phyloP scores from a whole-genome alignment of 129 eudicot species.

The Flaveria ramosissima region DNA sequence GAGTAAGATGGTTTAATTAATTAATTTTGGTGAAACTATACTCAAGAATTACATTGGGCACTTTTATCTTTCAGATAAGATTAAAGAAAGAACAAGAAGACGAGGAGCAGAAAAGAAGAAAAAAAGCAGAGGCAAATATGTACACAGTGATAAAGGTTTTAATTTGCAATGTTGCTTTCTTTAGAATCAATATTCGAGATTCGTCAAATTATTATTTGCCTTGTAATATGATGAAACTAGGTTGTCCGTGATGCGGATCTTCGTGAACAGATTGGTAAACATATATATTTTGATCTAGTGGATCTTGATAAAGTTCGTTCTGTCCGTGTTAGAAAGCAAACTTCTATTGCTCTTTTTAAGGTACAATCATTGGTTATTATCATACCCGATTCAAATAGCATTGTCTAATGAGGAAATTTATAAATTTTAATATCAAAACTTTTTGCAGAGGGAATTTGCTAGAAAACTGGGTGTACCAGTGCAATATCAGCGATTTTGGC shows the following conservation, averaged over 20 bases:
- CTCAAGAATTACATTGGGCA: neutral
- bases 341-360: constrained; percentile 61
- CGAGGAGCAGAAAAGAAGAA: constrained; percentile 58
- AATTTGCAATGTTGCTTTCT: neutral
- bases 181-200: neutral
- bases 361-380: constrained; percentile 28
- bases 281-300: constrained; percentile 82
- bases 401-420: too few relatives aligned
- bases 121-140: constrained; percentile 52
- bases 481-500: constrained; percentile 78
- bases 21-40: neutral
- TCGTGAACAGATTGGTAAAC: constrained; percentile 69
- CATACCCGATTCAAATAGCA: neutral
- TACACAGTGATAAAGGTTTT: constrained; percentile 60
- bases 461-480: constrained; percentile 78
- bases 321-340: constrained; percentile 71
- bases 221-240: constrained; percentile 1
- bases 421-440: neutral
- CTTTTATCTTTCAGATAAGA: constrained; percentile 43
- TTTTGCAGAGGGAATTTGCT: constrained; percentile 68
- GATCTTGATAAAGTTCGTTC: constrained; percentile 82
- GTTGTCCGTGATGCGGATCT: constrained; percentile 75
- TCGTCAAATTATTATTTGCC: neutral
- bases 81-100: constrained; percentile 70
- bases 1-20: constrained; percentile 37